Conservation (phyloP, 2,329 filamentous ascomycete genomes). For the Arthrobotrys pseudoclavata region DNA sequence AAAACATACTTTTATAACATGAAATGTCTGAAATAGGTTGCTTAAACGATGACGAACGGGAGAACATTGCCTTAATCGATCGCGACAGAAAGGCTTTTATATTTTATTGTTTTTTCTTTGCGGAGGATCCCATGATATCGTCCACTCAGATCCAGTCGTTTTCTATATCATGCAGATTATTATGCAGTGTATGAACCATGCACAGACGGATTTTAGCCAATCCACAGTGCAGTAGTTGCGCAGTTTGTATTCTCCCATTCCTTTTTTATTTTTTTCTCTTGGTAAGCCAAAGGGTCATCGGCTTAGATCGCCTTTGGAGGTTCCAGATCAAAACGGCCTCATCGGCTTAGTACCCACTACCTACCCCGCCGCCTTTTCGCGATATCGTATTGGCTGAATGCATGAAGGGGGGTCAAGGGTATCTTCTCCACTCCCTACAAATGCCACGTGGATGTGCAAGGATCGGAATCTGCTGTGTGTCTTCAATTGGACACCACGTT, state of each 20-base stretch:
- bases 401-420: neutral
- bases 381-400: neutral
- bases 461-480: constrained; percentile 9
- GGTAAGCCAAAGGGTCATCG: neutral
- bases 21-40: neutral
- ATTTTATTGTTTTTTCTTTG: neutral
- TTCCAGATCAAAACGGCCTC: neutral
- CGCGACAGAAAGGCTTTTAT: neutral
- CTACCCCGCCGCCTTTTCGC: neutral
- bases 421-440: constrained; percentile 13
- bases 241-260: neutral
- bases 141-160: constrained; percentile 10
- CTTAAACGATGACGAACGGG: constrained; percentile 24
- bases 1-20: constrained; percentile 3
- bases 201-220: constrained; percentile 38
- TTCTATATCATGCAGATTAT: constrained; percentile 20
- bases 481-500: constrained; percentile 1
- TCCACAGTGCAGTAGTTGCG: constrained; percentile 14
- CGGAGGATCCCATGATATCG: constrained; percentile 25
- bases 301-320: neutral
- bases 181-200: constrained; percentile 17
- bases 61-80: constrained; percentile 42
- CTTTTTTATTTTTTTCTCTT: neutral
- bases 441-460: constrained; percentile 45
- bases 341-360: neutral